Base-by-base conservation (phyloP, 2,329 filamentous ascomycete species). In the Calonectria pauciramosa region DNA sequence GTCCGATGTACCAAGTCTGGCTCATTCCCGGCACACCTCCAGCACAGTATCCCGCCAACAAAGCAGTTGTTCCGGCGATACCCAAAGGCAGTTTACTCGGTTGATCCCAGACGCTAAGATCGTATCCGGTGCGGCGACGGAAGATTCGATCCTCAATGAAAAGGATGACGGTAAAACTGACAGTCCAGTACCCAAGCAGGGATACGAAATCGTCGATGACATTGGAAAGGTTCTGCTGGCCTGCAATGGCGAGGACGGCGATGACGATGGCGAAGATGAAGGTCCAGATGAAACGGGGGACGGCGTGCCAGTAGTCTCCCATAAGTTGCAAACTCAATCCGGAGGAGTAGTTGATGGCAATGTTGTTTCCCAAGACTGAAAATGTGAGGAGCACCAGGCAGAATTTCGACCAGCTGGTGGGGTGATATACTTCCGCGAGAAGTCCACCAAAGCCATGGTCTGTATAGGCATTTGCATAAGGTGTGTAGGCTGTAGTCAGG, bases 111-210 rank as follows among this genome's bases (percentile, higher is more conserved):
- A 69, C 70, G 4, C 26, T 49, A 30, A 79, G 56, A 28, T 79
- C 52, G 44, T 79, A 79, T 10, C 76, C 77, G 34, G 73, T 70
- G 41, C 44, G 65, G 1, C 73, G 77, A 3, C 77, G 77, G 51
- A 77, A 79, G 47, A 72, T 63, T 28, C 69, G 72, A 34, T 79
- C 75, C 38, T 79, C 77, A n/a, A 79, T 69, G 49, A 79, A 59
- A 14, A 79, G 70, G 34, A 79, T 75, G 18, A 72, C 54, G 23
- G 75, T 75, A 36, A 79, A 79, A 14, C 75, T 75, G 32, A 79
- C 60, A 3, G 77, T 79, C 77, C 77, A 79, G 51, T 79, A 77
- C 4, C 78, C 77, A 7, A 79, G 75, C 3, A 80, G 74, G 2
- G 77, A 76, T 5, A 79, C 72, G 11, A 80, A 72, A 36, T 79